These are phyloP conservation scores for Candida stauntonica DNA, from an alignment of 805 yeast species.

Conservation along the genomic window DNA sequence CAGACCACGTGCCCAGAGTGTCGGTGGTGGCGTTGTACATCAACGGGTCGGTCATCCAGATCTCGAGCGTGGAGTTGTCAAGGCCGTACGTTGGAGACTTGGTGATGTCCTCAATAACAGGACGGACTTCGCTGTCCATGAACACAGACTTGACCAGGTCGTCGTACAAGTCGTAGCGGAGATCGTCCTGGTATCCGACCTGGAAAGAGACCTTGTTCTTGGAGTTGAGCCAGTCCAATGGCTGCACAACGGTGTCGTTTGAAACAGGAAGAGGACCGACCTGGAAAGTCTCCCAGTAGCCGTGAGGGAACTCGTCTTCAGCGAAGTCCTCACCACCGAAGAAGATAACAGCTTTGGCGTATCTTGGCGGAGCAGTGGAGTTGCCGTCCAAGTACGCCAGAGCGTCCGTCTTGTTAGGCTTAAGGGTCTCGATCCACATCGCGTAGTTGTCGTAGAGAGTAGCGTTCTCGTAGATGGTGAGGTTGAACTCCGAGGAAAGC, in stretches of 20 bases:
- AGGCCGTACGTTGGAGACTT: constrained; percentile 17
- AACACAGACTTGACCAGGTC: constrained; percentile 9
- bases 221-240: constrained; percentile 18
- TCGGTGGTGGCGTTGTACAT: constrained; percentile 18
- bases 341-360: constrained; percentile 23
- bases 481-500: constrained; percentile 15
- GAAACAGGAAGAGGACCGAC: constrained; percentile 23
- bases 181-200: constrained; percentile 21
- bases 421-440: constrained; percentile 23
- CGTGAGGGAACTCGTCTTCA: constrained; percentile 21
- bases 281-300: constrained; percentile 25
- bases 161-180: constrained; percentile 12
- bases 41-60: constrained; percentile 26
- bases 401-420: constrained; percentile 29
- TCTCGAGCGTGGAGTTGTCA: constrained; percentile 21
- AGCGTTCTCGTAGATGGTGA: constrained; percentile 20
- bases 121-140: constrained; percentile 10
- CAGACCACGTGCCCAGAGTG: constrained; percentile 18
- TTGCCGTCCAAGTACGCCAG: constrained; percentile 20
- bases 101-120: constrained; percentile 18
- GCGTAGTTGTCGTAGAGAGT: constrained; percentile 22
- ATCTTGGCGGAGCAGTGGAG: constrained; percentile 21
- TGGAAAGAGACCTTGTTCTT: constrained; percentile 20
- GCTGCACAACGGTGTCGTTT: constrained; percentile 9
- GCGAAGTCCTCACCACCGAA: constrained; percentile 25